Base-by-base conservation (phyloP, 2,329 filamentous ascomycete species). In the Diaporthe batatas region DNA sequence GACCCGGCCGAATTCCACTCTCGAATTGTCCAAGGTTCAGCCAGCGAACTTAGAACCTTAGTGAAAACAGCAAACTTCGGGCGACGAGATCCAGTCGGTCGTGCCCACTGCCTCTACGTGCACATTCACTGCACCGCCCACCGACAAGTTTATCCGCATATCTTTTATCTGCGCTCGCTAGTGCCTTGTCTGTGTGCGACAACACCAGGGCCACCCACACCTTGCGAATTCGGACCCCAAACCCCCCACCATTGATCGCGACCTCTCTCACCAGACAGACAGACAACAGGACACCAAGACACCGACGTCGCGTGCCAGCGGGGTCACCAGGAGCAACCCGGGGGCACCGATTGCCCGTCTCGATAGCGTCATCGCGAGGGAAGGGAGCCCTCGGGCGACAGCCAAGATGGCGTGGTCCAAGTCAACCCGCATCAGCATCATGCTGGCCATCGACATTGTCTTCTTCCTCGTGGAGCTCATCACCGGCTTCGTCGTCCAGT, bases 401-500 rank as follows among this genome's bases (percentile, higher is more conserved):
- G 67, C 49, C 75, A 77, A 73, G 76, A 97, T 97, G 94, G 93
- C 89, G 76, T 93, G 96, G 88, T 97, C 95, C 80, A 99, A 99
- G 84, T 93, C 93, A 77, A 94, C 92, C 78, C 92, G 96, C 82
- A 98, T 99, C 82, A 90, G 93, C 84, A 92, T 98, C 82, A 94
- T 99, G 88, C 91, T 99, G 81, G 92, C 86, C 76, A 97, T 99
- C 80, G 96, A 98, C 84, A 88, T 91, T 68, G 88, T 89, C 53
- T 99, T 99, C 86, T 98, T 99, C 84, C 83, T 98, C 62, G 86
- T 98, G 73, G 96, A 99, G 84, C 85, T 99, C 75, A 91, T 93
- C 72, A 91, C 93, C 75, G 96, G 96, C 75, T 94, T 98, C 86
- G 86, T 92, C 75, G 94, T 97, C 74, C 92, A 95, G 80, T 98